These are phyloP conservation scores for Salix udensis DNA, from an alignment of 345 rosid genomes.

Conservation along the genomic window DNA sequence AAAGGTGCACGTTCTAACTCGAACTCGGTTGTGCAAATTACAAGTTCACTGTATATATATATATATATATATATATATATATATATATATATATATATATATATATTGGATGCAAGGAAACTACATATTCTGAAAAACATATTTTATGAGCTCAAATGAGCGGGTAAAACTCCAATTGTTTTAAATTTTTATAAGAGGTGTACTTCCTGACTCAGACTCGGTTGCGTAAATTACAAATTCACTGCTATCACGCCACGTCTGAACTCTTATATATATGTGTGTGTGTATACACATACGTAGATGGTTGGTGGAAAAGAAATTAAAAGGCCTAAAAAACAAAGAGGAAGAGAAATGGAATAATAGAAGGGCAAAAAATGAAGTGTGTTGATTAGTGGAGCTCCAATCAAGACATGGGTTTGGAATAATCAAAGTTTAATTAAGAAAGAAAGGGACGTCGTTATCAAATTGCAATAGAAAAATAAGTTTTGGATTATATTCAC, in stretches of 20 bases:
- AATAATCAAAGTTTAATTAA: constrained; percentile 1
- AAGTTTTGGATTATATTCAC: constrained; percentile 28
- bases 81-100: too few relatives aligned
- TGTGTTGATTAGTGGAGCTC: constrained; percentile 5
- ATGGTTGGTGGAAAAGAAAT: background rate
- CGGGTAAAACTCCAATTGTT: rapidly evolving
- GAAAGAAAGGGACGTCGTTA: constrained; percentile 8
- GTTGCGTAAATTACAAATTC: too few relatives aligned
- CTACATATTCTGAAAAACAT: too few relatives aligned
- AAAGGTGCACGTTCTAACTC: rapidly evolving
- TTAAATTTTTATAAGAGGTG: too few relatives aligned
- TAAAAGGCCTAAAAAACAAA: background rate
- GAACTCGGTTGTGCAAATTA: too few relatives aligned
- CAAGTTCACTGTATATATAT: too few relatives aligned
- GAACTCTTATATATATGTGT: too few relatives aligned
- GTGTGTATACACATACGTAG: background rate
- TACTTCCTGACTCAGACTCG: rapidly evolving
- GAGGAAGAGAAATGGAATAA: background rate
- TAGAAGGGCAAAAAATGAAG: background rate
- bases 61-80: too few relatives aligned
- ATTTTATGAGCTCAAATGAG: rapidly evolving
- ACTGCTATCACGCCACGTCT: too few relatives aligned
- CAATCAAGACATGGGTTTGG: constrained; percentile 17
- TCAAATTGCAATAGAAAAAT: constrained; percentile 17
- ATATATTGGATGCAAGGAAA: too few relatives aligned